These are phyloP conservation scores for Canavalia ensiformis DNA, from an alignment of 306 rosid species.

Conservation along the genomic window DNA sequence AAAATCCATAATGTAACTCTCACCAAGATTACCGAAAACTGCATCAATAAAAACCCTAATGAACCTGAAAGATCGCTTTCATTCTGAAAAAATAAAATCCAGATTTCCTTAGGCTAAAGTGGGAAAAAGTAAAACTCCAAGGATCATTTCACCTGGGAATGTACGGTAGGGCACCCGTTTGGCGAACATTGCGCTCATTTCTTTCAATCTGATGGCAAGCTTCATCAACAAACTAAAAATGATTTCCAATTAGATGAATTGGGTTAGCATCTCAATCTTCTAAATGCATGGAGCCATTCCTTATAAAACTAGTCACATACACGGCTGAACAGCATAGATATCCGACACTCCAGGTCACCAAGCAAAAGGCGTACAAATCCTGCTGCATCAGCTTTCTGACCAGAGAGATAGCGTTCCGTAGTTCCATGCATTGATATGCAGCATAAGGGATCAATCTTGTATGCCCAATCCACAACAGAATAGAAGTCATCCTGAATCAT, in stretches of 20 bases:
- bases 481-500: conserved; percentile 90
- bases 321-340: conserved; percentile 80
- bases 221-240: conserved; percentile 87
- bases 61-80: not conserved
- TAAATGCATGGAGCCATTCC: conserved; percentile 38
- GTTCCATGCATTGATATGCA: conserved; percentile 99
- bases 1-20: not conserved
- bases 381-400: conserved; percentile 96
- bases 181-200: conserved; percentile 85
- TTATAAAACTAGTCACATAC: conserved; percentile 61
- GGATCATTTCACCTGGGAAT: conserved; percentile 78
- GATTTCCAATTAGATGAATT: conserved; percentile 40
- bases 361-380: conserved; percentile 93
- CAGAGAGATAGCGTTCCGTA: conserved; percentile 92
- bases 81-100: not conserved
- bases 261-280: conserved; percentile 43
- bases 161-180: conserved; percentile 82
- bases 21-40: not conserved
- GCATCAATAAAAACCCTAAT: not conserved
- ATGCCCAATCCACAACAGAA: conserved; percentile 96
- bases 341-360: conserved; percentile 84
- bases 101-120: conserved; percentile 18
- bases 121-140: conserved; percentile 30
- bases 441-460: conserved; percentile 92
- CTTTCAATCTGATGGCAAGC: conserved; percentile 96